These are phyloP conservation scores for Crithidia acanthocephali DNA, from an alignment of 208 protist species.

Conservation along the genomic window DNA sequence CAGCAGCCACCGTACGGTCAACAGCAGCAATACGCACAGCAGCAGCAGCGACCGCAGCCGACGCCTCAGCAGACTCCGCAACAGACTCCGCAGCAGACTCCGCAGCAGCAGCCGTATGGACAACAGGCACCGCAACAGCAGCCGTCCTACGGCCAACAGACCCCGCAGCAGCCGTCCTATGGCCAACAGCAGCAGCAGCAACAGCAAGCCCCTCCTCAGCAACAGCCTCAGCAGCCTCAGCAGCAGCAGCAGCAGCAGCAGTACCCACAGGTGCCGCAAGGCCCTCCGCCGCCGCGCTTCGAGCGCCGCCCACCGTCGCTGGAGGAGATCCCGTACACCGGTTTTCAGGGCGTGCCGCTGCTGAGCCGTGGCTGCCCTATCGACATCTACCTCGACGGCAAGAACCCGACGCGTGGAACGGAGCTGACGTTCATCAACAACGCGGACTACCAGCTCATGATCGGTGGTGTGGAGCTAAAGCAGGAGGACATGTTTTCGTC, in stretches of 20 bases:
- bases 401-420: constrained; percentile 82
- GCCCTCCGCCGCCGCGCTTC: constrained; percentile 64
- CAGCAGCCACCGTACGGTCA: constrained; percentile 12
- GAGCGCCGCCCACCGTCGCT: constrained; percentile 75
- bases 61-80: constrained; percentile 24
- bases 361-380: constrained; percentile 79
- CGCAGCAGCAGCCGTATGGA: constrained; percentile 14
- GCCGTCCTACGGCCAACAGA: constrained; percentile 14
- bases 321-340: constrained; percentile 71
- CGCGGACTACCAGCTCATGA: constrained; percentile 59
- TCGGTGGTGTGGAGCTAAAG: constrained; percentile 84
- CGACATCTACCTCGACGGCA: constrained; percentile 86
- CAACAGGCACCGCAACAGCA: constrained; percentile 23
- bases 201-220: constrained; percentile 21
- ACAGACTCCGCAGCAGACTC: constrained; percentile 19
- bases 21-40: constrained; percentile 21
- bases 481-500: constrained; percentile 86
- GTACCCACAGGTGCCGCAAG: constrained; percentile 38
- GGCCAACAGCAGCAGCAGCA: constrained; percentile 33
- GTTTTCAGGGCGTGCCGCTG: constrained; percentile 67
- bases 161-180: constrained; percentile 22
- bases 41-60: constrained; percentile 13
- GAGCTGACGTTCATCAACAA: constrained; percentile 88
- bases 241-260: constrained; percentile 36
- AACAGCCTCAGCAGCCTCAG: too few species aligned